Percentiles rank a stretch among this genome's conserved stretches.
Evolutionary conservation across 2,329 filamentous ascomycete species (phyloP).

Genomic region (Pseudogymnoascus sp.): DNA sequence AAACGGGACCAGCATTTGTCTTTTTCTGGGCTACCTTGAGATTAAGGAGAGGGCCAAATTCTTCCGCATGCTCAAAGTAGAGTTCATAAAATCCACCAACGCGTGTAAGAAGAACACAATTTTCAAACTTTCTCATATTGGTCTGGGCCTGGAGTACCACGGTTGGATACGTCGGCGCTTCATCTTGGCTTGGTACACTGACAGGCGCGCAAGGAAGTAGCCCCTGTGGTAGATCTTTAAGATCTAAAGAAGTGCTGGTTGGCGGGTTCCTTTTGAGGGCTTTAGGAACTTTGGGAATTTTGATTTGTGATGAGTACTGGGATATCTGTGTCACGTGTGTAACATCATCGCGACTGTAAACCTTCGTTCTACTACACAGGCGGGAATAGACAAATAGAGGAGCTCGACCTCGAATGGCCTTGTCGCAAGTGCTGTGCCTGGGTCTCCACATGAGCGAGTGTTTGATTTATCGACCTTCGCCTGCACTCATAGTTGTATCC

Average conservation of each 20-base stretch:
- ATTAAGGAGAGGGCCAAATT: slow-evolving; percentile 78
- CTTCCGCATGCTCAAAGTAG: slow-evolving; percentile 92
- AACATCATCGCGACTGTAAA: not conserved
- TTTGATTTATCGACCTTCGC: not conserved
- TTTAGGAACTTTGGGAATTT: not conserved
- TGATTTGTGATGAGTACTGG: not conserved
- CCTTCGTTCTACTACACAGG: not conserved
- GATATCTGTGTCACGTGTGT: slow-evolving; percentile 2
- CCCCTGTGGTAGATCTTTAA: slow-evolving; percentile 1
- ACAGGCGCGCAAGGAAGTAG: not conserved
- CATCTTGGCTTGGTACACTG: slow-evolving; percentile 11
- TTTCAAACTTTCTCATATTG: slow-evolving; percentile 85
- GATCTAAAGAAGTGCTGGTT: not conserved
- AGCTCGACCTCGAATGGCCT: slow-evolving; percentile 4
- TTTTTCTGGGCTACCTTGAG: slow-evolving; percentile 79
- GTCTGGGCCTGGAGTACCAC: slow-evolving; percentile 79
- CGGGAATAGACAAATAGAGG: not conserved
- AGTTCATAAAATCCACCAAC: slow-evolving; percentile 97
- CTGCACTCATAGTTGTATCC: not conserved
- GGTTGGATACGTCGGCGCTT: slow-evolving; percentile 65
- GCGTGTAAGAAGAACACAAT: slow-evolving; percentile 84
- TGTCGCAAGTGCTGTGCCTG: not conserved
- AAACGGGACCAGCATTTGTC: slow-evolving; percentile 68
- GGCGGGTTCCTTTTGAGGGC: not conserved
- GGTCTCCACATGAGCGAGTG: slow-evolving; percentile 4